Evolutionary conservation across 31 red algal genomes (phyloP).

Genomic region (Odonthalia washingtoniensis): DNA sequence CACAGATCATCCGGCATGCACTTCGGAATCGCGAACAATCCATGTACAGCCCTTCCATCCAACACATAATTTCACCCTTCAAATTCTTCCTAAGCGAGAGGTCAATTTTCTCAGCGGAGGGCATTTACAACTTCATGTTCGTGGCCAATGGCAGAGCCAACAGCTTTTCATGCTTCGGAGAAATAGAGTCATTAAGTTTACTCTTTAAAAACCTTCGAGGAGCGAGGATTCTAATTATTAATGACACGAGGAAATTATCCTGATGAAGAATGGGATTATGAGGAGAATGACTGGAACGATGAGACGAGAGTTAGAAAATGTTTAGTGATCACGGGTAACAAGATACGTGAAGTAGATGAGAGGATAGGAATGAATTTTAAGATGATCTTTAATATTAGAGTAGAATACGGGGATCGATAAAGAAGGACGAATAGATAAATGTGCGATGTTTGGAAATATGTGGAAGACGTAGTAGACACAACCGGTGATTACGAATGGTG

Average conservation of each 20-base stretch:
- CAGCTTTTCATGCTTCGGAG: conserved; percentile 80
- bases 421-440: too few species aligned
- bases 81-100: conserved; percentile 16
- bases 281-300: conserved; percentile 84
- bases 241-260: conserved; percentile 57
- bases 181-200: conserved; percentile 71
- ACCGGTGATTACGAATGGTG: too few species aligned
- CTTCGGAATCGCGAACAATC: conserved; percentile 55
- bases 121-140: not conserved
- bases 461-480: too few species aligned
- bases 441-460: too few species aligned
- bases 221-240: conserved; percentile 77
- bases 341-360: too few species aligned
- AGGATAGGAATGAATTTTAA: too few species aligned
- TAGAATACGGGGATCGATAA: too few species aligned
- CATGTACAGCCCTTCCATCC: conserved; percentile 51
- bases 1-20: conserved; percentile 33
- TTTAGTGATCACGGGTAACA: too few species aligned
- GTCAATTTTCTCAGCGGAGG: conserved; percentile 18
- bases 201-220: conserved; percentile 64
- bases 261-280: conserved; percentile 52
- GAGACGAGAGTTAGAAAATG: conserved; percentile 70
- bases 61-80: conserved; percentile 46
- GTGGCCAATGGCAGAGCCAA: conserved; percentile 71
- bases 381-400: too few species aligned